Evolutionary conservation across 306 rosid genomes (phyloP), one percentile per base, ranked within the genome.

Genomic region (Benincasa hispida): DNA sequence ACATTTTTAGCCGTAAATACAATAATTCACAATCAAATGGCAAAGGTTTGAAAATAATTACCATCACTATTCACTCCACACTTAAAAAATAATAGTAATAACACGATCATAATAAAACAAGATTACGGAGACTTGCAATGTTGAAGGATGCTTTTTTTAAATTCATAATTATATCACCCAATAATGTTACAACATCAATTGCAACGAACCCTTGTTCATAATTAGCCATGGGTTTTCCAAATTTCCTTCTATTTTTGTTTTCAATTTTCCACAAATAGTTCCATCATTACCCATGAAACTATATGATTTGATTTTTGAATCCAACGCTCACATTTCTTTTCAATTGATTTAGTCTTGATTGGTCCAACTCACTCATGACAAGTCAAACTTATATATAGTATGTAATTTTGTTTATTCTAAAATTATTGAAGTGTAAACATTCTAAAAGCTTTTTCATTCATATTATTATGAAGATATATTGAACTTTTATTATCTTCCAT

Each of bases 91-190:
- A 18, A 51, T 4, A 51, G 6, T 14, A 1, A 22, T 22, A 21
- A 10, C 3, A 22, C 2, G 22, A 56, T 1, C 10, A 56, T 7
- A 60, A 60, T 12, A 15, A 7, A 60, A 27, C 30, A 28, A 12
- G 5, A 61, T 61, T 61, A 17, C 68, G 1, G 6, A 30, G 24
- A 28, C 12, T 14, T 61, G 19, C 21, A 61, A 59, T 59, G 66
- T 27, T 14, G 66, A 27, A 59, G 1, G n/a, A 13, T 59, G 10
- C 19, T 27, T 25, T 59, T 59, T 12, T 2, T 25, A 45, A 45
- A 60, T 60, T 60, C 67, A 61, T 61, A 61, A 61, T 61, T 61
- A 61, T 30, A 61, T 61, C 68, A 61, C 68, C 68, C 68, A 61
- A 61, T 30, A 61, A 61, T 61, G 68, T 15, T 28, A 30, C 68